A percentile compares a stretch with the other conserved stretches of the same genome.
Conservation (phyloP, 768 basidiomycete genomes). For the Pleurotus tuber-regium region DNA sequence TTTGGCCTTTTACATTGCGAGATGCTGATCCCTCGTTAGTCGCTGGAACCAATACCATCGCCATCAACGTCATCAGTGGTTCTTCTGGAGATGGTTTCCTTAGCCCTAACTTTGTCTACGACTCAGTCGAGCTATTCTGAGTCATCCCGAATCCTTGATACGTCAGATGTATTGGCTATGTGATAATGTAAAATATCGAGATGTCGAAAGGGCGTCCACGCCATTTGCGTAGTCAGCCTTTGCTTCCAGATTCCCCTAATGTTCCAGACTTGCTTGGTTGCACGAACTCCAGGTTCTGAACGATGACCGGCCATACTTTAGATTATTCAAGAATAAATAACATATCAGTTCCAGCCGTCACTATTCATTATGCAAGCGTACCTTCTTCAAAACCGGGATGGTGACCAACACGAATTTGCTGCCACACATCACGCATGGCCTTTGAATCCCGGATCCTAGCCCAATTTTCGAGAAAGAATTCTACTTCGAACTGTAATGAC, state of each 20-base stretch:
- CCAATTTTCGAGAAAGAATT: conserved; percentile 82
- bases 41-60: conserved; percentile 40
- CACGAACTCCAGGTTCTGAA: conserved; percentile 60
- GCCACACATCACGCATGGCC: conserved; percentile 81
- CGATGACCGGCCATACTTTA: conserved; percentile 67
- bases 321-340: too few relatives aligned
- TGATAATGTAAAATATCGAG: too few relatives aligned
- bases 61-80: conserved; percentile 42
- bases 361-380: conserved; percentile 23
- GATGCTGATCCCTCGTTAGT: conserved; percentile 20
- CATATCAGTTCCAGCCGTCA: too few relatives aligned
- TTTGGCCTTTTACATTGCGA: conserved; percentile 12
- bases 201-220: too few relatives aligned
- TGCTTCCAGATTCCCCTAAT: too few relatives aligned
- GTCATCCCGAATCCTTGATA: too few relatives aligned
- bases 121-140: conserved; percentile 39
- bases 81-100: conserved; percentile 42
- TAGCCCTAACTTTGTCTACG: conserved; percentile 44
- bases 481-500: conserved; percentile 62
- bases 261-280: conserved; percentile 23
- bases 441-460: conserved; percentile 78
- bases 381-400: conserved; percentile 90
- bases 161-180: not conserved
- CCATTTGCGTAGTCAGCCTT: too few relatives aligned
- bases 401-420: conserved; percentile 78